Conservation (phyloP, 257 asterid species). For the Buddleja alternifolia region DNA sequence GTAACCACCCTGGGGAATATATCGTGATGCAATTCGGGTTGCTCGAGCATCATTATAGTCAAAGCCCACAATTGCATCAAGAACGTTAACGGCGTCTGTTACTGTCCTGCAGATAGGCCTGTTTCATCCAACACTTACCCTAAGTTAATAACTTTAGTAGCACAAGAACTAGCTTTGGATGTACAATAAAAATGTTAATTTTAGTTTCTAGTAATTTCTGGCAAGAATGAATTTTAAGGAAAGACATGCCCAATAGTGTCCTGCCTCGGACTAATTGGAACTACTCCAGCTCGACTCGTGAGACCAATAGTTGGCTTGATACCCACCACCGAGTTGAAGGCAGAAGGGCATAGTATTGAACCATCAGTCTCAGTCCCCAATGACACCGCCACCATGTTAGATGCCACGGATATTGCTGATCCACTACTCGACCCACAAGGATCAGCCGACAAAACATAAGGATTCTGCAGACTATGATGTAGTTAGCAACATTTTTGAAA, state of each 20-base stretch:
- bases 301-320: slow-evolving; percentile 55
- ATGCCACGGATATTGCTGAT: slow-evolving; percentile 51
- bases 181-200: too few species aligned
- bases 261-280: slow-evolving; percentile 51
- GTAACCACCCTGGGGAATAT: slow-evolving; percentile 50
- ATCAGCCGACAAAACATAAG: slow-evolving; percentile 37
- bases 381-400: slow-evolving; percentile 48
- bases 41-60: slow-evolving; percentile 42
- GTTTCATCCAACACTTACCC: neutral
- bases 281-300: slow-evolving; percentile 55
- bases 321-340: slow-evolving; percentile 49
- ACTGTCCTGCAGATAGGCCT: slow-evolving; percentile 58
- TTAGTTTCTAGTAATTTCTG: too few species aligned
- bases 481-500: too few species aligned
- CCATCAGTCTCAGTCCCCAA: slow-evolving; percentile 53
- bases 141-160: neutral
- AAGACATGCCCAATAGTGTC: slow-evolving; percentile 45
- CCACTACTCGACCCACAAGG: slow-evolving; percentile 54
- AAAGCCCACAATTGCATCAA: slow-evolving; percentile 54
- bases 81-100: slow-evolving; percentile 52
- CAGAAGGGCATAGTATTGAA: slow-evolving; percentile 51
- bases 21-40: slow-evolving; percentile 37
- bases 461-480: slow-evolving; percentile 43
- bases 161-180: too few species aligned
- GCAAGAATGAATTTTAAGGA: too few species aligned